Conservation (phyloP, 768 basidiomycete species). For the Kwoniella europaea region DNA sequence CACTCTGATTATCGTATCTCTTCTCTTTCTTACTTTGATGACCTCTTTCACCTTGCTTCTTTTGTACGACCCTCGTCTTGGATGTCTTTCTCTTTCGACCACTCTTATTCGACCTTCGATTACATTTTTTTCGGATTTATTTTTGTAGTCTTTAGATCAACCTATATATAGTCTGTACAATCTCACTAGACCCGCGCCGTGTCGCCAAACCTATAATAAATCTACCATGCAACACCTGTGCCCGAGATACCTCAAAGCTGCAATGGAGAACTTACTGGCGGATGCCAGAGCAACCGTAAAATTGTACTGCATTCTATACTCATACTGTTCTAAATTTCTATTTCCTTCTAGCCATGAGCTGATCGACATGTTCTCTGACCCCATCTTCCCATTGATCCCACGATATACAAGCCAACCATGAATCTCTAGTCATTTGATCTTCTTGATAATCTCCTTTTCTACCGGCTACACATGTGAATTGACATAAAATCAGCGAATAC, state of each 20-base stretch:
- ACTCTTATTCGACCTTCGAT: too few relatives aligned
- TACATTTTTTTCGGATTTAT: slow-evolving; percentile 11
- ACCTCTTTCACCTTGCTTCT: not conserved
- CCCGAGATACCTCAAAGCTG: not conserved
- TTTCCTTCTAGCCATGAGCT: slow-evolving; percentile 38
- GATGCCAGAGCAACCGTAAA: too few relatives aligned
- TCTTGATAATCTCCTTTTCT: slow-evolving; percentile 32
- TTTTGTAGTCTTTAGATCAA: slow-evolving; percentile 17
- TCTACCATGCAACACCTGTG: not conserved
- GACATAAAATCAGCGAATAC: too few relatives aligned
- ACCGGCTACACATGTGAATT: slow-evolving; percentile 18
- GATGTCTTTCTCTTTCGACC: too few relatives aligned
- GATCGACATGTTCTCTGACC: slow-evolving; percentile 33
- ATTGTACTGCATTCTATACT: not conserved
- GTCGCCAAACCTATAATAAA: not conserved
- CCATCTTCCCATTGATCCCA: slow-evolving; percentile 48
- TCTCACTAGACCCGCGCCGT: not conserved
- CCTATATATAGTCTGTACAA: not conserved
- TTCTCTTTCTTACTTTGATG: not conserved
- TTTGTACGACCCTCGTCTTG: not conserved
- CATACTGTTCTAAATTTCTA: not conserved
- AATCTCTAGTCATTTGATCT: slow-evolving; percentile 35
- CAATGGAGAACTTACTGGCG: too few relatives aligned
- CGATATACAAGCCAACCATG: slow-evolving; percentile 44
- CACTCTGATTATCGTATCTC: not conserved